phyloP scores from a whole-genome alignment of 495 filamentous ascomycete genomes.

The Recurvomyces mirabilis region DNA sequence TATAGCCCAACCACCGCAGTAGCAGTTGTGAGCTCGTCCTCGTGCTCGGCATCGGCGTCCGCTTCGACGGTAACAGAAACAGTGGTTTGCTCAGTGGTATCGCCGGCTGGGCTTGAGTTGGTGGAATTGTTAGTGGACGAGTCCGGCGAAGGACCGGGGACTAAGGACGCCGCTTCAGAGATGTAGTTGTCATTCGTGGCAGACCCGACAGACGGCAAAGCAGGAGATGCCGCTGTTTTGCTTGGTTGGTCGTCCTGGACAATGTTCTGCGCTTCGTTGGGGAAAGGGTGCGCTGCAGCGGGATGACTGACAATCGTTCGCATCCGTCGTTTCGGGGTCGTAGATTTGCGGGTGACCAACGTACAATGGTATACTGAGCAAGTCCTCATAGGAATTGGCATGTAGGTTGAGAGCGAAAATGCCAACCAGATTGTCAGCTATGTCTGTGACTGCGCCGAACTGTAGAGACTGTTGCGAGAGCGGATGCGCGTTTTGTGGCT shows the following conservation, averaged over 20 bases:
- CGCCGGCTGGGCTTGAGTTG: constrained; percentile 1
- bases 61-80: constrained; percentile 1
- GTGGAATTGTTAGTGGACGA: neutral
- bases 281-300: neutral
- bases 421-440: constrained; percentile 1
- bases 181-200: neutral
- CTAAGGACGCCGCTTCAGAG: constrained; percentile 1
- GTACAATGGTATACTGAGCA: constrained; percentile 1
- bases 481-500: constrained; percentile 1
- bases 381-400: constrained; percentile 1
- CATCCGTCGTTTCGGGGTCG: constrained; percentile 1
- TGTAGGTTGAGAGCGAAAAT: constrained; percentile 1
- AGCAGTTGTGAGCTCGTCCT: neutral
- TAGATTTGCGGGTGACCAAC: constrained; percentile 1
- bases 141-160: neutral
- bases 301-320: constrained; percentile 1
- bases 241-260: neutral
- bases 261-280: constrained; percentile 1
- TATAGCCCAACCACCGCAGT: no score
- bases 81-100: constrained; percentile 2
- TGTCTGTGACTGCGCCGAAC: constrained; percentile 1
- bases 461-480: constrained; percentile 1
- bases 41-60: neutral
- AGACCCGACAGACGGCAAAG: constrained; percentile 1
- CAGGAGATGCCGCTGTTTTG: constrained; percentile 1